Evolutionary conservation across 2,329 filamentous ascomycete genomes (phyloP), one percentile per base, ranked within the genome.

Genomic region (Penicillium sp.): DNA sequence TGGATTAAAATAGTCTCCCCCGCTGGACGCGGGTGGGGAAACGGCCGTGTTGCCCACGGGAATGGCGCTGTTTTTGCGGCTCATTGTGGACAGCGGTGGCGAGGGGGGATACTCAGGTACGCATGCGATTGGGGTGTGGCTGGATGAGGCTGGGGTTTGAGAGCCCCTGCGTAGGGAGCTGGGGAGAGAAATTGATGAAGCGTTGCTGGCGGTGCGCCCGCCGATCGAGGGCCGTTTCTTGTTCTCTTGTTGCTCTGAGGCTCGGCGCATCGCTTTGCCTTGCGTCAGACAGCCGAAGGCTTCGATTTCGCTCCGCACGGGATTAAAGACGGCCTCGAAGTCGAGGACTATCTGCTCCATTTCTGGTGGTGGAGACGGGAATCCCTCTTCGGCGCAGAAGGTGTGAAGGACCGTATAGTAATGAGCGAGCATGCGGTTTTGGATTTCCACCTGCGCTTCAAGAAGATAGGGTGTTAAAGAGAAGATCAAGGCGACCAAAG

Each of bases 381-480:
- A 87, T 5, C 83, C 79, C 62, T 86, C 80, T 29, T 88, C 83
- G 61, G 86, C 80, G 62, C 87, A 91, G 71, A 88, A 94, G 53
- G 83, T 85, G 68, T 92, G 86, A 6, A 93, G 76, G 4, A 86
- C 81, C 1, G 90, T 94, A 73, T 94, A 94, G 63, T 91, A 86
- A 57, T 92, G 81, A 0, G 86, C 90, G 5, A 94, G 83, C 48
- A 94, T 78, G 44, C 86, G 84, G 69, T 92, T 92, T 71, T 93
- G 90, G 27, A 92, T 86, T 67, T 88, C 80, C 43, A 93, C 85
- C 66, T 92, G 87, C 34, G 83, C 81, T 39, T 82, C 81, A 10
- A 92, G 80, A 18, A 95, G 78, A 49, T 86, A 84, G 27, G 90
- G 89, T 11, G 93, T 80, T n/a, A 95, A 77, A 22, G 82, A 87